Base-by-base conservation (phyloP, 352 stramenopile genomes). In the Globisporangium viniferum region DNA sequence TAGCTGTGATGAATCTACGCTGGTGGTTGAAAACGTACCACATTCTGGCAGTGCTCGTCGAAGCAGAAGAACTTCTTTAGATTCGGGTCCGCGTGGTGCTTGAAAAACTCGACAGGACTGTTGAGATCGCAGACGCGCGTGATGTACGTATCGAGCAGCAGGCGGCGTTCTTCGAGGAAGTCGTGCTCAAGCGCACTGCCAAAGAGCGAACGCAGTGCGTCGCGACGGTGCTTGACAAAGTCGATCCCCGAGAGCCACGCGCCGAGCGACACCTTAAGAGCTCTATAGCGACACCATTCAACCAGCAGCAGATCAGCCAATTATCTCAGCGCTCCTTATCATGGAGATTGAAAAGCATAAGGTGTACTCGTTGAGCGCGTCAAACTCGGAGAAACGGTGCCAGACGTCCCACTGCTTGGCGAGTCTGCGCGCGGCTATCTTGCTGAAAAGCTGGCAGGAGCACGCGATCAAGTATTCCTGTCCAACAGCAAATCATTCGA, bases 391-490 rank as follows among this genome's bases (percentile, higher is more conserved):
- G 62, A 88, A 90, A 9, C 84, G 80, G 22, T 82, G 78, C 81
- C 81, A 90, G n/a, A 92, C 51, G 33, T 69, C 73, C 84, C 81
- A 90, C 51, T 88, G 75, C 57, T 89, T 92, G 14, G 73, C 72
- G 44, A 92, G 35, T 29, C 80, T 73, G 1, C 79, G 75, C 15
- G 73, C 73, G 3, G 74, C 71, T 49, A 80, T 55, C 33, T 78
- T 79, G 66, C 79, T 92, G 60, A 81, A 87, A 15, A 88, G 58
- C 68, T 84, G 76, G 18, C 80, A 86, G 31, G 79, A 84, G 59
- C 81, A 90, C 33, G 73, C 78, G 39, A 92, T 66, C 75, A 87
- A 76, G 66, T 90, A 92, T 59, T 92, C 80, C 81, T 92, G 41
- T 49, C 6, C 39, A n/a, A 49, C 41, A n/a, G 18, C 41, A 49